Percentiles rank a stretch among this genome's conserved stretches.
These are phyloP conservation scores for Oryza meridionalis DNA, from an alignment of 176 grass and related monocot species.

Conservation along the genomic window DNA sequence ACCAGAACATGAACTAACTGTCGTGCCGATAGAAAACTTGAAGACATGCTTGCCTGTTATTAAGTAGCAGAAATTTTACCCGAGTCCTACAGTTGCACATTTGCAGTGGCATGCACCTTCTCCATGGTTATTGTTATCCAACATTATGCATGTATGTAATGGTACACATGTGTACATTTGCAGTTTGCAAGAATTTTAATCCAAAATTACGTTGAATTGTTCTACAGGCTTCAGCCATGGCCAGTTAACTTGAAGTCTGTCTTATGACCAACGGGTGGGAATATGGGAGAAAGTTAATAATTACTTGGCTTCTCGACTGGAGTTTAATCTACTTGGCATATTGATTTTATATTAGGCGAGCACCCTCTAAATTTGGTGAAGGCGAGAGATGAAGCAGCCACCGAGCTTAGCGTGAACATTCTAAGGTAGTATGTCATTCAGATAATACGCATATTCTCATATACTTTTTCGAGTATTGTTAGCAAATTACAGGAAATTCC, in stretches of 20 bases:
- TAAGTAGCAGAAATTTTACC: not conserved
- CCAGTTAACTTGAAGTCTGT: not conserved
- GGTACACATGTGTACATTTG: not conserved
- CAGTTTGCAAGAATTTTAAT: constrained; percentile 8
- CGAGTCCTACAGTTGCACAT: constrained; percentile 1
- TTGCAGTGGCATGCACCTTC: constrained; percentile 16
- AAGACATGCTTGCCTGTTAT: constrained; percentile 13
- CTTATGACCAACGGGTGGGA: not conserved
- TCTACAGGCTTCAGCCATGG: not conserved
- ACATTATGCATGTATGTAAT: not conserved
- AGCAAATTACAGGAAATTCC: not conserved
- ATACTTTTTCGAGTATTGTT: not conserved
- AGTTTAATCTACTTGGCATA: not conserved
- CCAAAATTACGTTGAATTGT: not conserved
- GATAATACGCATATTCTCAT: not conserved
- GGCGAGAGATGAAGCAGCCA: not conserved
- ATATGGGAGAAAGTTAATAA: not conserved
- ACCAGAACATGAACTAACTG: not conserved
- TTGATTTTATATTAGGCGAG: not conserved
- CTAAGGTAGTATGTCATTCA: constrained; percentile 24
- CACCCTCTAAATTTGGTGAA: constrained; percentile 17
- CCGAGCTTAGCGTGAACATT: not conserved
- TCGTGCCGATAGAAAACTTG: not conserved
- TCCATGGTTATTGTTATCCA: constrained; percentile 10
- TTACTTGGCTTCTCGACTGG: not conserved